Evolutionary conservation across 1,284 basidiomycete genomes (phyloP).

Genomic region (Trichosporon coremiiforme): DNA sequence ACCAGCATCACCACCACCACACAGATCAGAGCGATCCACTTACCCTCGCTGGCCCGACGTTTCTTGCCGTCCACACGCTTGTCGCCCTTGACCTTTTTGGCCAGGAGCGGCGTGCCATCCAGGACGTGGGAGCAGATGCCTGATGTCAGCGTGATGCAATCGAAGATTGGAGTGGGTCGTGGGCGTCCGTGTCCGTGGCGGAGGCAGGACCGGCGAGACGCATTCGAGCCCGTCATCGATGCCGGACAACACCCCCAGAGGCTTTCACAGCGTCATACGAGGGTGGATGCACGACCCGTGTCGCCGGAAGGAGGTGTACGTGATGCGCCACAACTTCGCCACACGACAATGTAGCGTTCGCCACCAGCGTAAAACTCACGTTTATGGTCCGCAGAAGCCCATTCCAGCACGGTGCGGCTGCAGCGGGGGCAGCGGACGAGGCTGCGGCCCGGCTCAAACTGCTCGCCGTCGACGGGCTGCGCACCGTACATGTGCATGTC

Average conservation of each 20-base stretch:
- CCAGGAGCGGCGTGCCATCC: slow-evolving; percentile 55
- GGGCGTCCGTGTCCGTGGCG: not conserved
- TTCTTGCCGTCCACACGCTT: slow-evolving; percentile 54
- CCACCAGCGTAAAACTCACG: slow-evolving; percentile 59
- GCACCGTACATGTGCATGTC: slow-evolving; percentile 86
- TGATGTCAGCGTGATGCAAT: slow-evolving; percentile 40
- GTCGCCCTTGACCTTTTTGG: slow-evolving; percentile 64
- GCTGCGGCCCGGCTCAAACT: slow-evolving; percentile 63
- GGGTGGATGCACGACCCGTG: slow-evolving; percentile 10
- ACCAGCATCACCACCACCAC: not conserved
- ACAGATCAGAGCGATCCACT: slow-evolving; percentile 25
- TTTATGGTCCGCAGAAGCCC: slow-evolving; percentile 72
- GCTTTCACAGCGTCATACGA: not conserved
- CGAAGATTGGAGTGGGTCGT: too few relatives aligned
- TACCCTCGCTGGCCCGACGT: slow-evolving; percentile 49
- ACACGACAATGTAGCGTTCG: not conserved
- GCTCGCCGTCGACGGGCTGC: slow-evolving; percentile 63
- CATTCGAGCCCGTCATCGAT: too few relatives aligned
- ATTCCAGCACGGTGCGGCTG: slow-evolving; percentile 71
- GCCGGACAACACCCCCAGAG: not conserved
- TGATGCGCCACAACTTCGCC: slow-evolving; percentile 5
- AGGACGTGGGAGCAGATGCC: slow-evolving; percentile 67
- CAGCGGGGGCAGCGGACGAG: slow-evolving; percentile 77
- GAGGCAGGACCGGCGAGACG: too few relatives aligned
- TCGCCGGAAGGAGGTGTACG: not conserved